Evolutionary conservation across 2,329 filamentous ascomycete genomes (phyloP).

Genomic region (Coniochaeta prunicola): DNA sequence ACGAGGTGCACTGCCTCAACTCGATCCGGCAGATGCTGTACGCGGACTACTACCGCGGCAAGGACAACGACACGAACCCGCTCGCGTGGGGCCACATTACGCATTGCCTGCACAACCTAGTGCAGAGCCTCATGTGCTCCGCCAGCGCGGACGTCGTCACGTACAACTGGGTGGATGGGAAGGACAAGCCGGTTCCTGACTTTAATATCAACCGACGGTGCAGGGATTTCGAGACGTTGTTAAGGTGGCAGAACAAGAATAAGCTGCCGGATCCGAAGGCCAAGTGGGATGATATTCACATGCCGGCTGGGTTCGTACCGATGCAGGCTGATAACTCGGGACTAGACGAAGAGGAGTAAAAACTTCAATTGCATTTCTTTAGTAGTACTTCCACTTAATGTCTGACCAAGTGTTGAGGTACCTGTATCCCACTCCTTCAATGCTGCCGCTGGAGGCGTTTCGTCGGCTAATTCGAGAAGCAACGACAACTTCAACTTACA

Average conservation of each 20-base stretch:
- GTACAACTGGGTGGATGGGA: constrained; percentile 10
- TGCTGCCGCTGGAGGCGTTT: too few relatives aligned
- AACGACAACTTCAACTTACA: too few relatives aligned
- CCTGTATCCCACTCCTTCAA: too few relatives aligned
- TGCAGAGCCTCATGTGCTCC: constrained; percentile 12
- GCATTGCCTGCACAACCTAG: constrained; percentile 11
- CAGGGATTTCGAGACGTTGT: constrained; percentile 1
- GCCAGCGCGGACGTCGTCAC: constrained; percentile 10
- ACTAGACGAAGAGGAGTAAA: too few relatives aligned
- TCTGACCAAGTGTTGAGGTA: too few relatives aligned
- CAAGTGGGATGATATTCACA: too few relatives aligned
- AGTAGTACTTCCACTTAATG: too few relatives aligned
- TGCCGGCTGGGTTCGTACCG: too few relatives aligned
- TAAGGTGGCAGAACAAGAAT: neutral
- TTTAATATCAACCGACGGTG: constrained; percentile 1
- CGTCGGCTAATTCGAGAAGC: too few relatives aligned
- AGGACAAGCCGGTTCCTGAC: constrained; percentile 5
- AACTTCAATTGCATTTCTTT: too few relatives aligned
- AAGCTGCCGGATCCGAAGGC: too few relatives aligned
- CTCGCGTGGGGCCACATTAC: constrained; percentile 3
- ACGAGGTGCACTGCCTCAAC: constrained; percentile 16
- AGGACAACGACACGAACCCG: neutral
- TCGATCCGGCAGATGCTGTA: constrained; percentile 8
- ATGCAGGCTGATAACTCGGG: too few relatives aligned
- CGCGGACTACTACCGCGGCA: constrained; percentile 5